Conservation (phyloP, 768 basidiomycete genomes). For the Auriculariales sp. region DNA sequence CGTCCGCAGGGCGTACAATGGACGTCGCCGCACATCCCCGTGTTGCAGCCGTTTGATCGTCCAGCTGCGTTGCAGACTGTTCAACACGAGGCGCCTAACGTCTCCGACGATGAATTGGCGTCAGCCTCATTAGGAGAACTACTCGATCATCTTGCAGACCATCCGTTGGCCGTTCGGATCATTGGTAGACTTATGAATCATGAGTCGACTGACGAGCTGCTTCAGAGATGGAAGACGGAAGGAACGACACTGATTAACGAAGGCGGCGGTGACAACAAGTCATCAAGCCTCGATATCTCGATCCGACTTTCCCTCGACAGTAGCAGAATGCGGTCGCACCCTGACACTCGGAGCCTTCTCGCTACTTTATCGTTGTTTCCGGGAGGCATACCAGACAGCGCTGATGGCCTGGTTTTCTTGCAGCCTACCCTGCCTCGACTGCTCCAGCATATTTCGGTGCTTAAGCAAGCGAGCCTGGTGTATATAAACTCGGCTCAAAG, state of each 20-base stretch:
- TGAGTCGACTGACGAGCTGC: slow-evolving; percentile 9
- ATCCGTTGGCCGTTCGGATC: slow-evolving; percentile 12
- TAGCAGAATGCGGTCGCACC: slow-evolving; percentile 14
- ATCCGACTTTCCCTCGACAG: slow-evolving; percentile 18
- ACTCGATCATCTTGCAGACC: slow-evolving; percentile 9
- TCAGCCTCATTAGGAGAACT: slow-evolving; percentile 9
- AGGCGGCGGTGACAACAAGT: slow-evolving; percentile 8
- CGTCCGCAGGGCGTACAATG: slow-evolving; percentile 11
- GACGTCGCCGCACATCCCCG: slow-evolving; percentile 11
- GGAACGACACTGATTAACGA: slow-evolving; percentile 10
- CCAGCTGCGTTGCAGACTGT: slow-evolving; percentile 9
- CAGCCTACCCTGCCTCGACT: no score
- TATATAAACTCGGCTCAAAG: no score
- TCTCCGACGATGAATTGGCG: slow-evolving; percentile 11
- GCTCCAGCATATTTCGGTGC: no score
- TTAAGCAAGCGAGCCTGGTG: no score
- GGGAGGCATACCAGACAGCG: no score
- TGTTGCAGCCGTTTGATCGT: slow-evolving; percentile 9
- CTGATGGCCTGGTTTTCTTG: no score
- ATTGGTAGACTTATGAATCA: slow-evolving; percentile 12
- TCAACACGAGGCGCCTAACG: slow-evolving; percentile 9
- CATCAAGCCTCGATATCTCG: slow-evolving; percentile 18
- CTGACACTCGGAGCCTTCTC: slow-evolving; percentile 14
- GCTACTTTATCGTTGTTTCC: no score
- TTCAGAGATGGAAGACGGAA: slow-evolving; percentile 10